Base-by-base conservation (phyloP, 2,329 filamentous ascomycete genomes). In the Fusarium decemcellulare region DNA sequence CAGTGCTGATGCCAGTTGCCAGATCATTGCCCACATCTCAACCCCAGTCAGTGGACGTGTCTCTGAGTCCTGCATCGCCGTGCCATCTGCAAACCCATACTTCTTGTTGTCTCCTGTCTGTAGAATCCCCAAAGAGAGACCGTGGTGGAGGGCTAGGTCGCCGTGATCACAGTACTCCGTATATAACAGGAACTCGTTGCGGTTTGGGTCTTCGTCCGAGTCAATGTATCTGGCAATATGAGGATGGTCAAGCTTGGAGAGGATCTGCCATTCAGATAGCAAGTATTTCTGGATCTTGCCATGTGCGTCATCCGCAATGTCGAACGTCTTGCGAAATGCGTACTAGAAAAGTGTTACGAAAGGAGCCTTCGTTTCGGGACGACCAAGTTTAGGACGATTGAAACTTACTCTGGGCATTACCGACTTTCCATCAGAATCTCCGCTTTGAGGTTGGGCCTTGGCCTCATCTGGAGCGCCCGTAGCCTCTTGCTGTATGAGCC, bases 131-230 rank as follows among this genome's bases (percentile, higher is more conserved):
- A 43, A 18, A 2, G 16, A 16, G 6, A 40, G 10, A 3, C 51
- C n/a, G 9, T 54, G 51, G 2, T 6, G 3, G 3, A 37, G 10
- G 7, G 29, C 18, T 1, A 54, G 2, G 12, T 54, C 51, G 3
- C 51, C 51, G 5, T 15, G n/a, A 8, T 54, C 51, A n/a, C 51
- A 54, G 8, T 54, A 54, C 6, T 54, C 51, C 37, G 32, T 54
- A 14, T 40, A 54, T 5, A 43, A 18, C 2, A 39, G 27, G 29
- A 54, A 42, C 14, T 40, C 23, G 16, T 42, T 23, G 8, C 8
- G 18, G 6, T 29, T 0, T 8, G 23, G 51, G 2, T 54, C 23
- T 9, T 54, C 51, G 8, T 54, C 37, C 2, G 37, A 42, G 15
- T 54, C 51, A 12, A 54, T 12, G 23, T 54, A 43, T 12, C 37